Percentiles rank a stretch among this genome's conserved stretches.
These are phyloP conservation scores for Penicillium taxi DNA, from an alignment of 495 filamentous ascomycete genomes.

Conservation along the genomic window DNA sequence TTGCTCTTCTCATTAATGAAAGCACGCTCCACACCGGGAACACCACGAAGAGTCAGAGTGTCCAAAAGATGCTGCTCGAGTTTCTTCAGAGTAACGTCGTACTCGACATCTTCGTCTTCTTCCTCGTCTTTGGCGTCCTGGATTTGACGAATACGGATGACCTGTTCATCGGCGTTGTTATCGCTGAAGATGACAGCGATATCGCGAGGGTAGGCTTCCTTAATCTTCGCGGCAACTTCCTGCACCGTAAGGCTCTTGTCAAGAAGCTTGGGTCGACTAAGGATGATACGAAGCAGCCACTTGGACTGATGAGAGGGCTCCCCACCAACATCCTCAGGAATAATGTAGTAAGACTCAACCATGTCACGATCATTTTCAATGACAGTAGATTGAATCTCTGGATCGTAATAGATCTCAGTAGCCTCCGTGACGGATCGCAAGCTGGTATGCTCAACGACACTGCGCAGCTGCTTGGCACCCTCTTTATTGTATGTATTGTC, in stretches of 20 bases:
- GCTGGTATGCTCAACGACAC: slow-evolving; percentile 88
- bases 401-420: slow-evolving; percentile 96
- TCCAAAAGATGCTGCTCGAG: slow-evolving; percentile 87
- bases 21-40: slow-evolving; percentile 76
- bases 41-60: slow-evolving; percentile 80
- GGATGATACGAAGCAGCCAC: slow-evolving; percentile 90
- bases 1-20: slow-evolving; percentile 79
- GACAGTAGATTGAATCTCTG: slow-evolving; percentile 73
- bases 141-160: slow-evolving; percentile 87
- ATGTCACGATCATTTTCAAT: slow-evolving; percentile 87
- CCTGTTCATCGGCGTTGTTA: slow-evolving; percentile 92
- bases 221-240: slow-evolving; percentile 84
- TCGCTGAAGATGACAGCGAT: slow-evolving; percentile 94
- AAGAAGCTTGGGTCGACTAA: slow-evolving; percentile 85
- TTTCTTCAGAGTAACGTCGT: slow-evolving; percentile 83
- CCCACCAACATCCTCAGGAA: slow-evolving; percentile 73
- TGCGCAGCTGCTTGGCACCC: slow-evolving; percentile 76
- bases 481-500: slow-evolving; percentile 55
- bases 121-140: slow-evolving; percentile 61
- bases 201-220: slow-evolving; percentile 77
- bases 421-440: slow-evolving; percentile 82
- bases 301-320: slow-evolving; percentile 72
- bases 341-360: slow-evolving; percentile 94
- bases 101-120: slow-evolving; percentile 73
- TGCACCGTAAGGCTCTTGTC: slow-evolving; percentile 90